Base-by-base conservation (phyloP, 1,284 basidiomycete species). In the Cutaneotrichosporon sp. region DNA sequence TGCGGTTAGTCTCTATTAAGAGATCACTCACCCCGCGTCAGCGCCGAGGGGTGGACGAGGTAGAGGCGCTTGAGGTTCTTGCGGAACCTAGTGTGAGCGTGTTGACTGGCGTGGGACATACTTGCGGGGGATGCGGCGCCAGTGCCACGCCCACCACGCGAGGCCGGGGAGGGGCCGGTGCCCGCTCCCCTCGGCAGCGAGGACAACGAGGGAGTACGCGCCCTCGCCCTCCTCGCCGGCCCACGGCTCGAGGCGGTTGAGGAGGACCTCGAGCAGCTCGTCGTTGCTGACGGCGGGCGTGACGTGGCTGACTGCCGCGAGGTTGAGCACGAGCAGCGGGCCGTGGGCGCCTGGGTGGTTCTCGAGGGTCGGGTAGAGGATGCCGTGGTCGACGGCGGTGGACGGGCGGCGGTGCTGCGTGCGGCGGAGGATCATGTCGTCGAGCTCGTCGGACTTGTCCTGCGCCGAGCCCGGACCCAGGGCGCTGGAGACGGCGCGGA, bases 61-160 rank as follows among this genome's bases (percentile, higher is more conserved):
- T 76, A 78, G 70, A 78, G 58, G 25, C 72, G 60, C 59, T 75
- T 76, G 25, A 76, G 64, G 47, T 76, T 74, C 60, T 78, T 78
- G 10, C 76, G 65, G 60, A 70, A 72, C 57, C 74, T 76, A 10
- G 14, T 11, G 54, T 59, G 56, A 62, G n/a, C n/a, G 59, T 29
- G n/a, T 16, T 4, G 18, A 18, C 5, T n/a, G n/a, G n/a, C n/a
- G n/a, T n/a, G n/a, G n/a, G n/a, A 65, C 72, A 60, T 59, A 77
- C 71, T 71, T 76, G 27, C 69, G 50, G 16, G 70, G 72, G 29
- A 75, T 69, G 16, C 69, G 54, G 38, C 69, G 66, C 65, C 66
- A 73, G 50, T 67, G 69, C 71, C 70, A 76, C 8, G 72, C 57
- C 73, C 74, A 75, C 73, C 75, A 73, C 3, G 59, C 63, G 3